phyloP scores from a whole-genome alignment of 148 eudicot genomes.

The Persicaria tinctoria region DNA sequence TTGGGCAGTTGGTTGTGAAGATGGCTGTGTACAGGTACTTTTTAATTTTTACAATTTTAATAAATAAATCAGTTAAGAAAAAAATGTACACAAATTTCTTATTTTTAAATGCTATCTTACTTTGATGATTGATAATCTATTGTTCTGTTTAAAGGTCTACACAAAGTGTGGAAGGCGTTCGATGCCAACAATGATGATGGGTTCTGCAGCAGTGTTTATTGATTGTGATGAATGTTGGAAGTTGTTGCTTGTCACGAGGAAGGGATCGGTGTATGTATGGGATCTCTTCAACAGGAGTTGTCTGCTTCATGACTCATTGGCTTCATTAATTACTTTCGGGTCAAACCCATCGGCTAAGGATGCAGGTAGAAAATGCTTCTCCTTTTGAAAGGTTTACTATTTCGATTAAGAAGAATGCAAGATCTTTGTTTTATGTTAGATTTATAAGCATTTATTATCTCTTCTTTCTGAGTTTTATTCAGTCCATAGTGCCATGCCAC shows the following conservation, averaged over 20 bases:
- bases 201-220: conserved; percentile 77
- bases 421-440: background rate
- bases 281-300: conserved; percentile 76
- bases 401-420: background rate
- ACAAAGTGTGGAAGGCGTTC: conserved; percentile 94
- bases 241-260: conserved; percentile 83
- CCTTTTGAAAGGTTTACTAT: background rate
- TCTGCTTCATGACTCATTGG: conserved; percentile 81
- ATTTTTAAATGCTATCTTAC: background rate
- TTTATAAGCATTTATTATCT: background rate
- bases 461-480: background rate
- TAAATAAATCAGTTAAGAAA: too few species aligned
- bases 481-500: background rate
- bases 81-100: background rate
- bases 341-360: conserved; percentile 19
- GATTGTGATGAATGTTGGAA: conserved; percentile 97
- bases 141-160: conserved; percentile 45
- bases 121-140: background rate
- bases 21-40: conserved; percentile 90
- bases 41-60: background rate
- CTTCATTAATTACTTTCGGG: conserved; percentile 56
- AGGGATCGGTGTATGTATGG: conserved; percentile 77
- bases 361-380: conserved; percentile 10
- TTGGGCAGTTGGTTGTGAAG: conserved; percentile 96
- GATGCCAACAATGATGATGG: conserved; percentile 91